Conservation (phyloP, 306 rosid genomes). For the Arachis stenosperma region DNA sequence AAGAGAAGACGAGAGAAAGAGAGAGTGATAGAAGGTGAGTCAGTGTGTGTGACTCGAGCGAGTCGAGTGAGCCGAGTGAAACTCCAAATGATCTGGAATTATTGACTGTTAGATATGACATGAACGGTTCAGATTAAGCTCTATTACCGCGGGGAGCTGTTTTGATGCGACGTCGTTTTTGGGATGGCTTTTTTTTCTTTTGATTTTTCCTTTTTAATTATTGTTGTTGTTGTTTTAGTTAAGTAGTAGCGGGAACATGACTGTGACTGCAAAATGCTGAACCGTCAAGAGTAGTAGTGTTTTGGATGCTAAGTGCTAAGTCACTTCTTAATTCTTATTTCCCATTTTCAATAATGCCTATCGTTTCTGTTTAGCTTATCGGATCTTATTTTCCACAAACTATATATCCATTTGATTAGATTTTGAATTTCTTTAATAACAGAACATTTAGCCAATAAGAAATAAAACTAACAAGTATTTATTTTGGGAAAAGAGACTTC, state of each 20-base stretch:
- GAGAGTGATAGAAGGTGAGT: conserved; percentile 50
- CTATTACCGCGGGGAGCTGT: not conserved
- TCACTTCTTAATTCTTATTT: not conserved
- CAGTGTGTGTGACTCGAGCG: conserved; percentile 30
- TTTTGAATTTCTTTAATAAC: no score
- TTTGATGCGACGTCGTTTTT: conserved; percentile 12
- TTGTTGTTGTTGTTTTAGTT: not conserved
- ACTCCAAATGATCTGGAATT: not conserved
- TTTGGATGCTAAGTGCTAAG: not conserved
- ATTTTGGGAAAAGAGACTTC: no score
- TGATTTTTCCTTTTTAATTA: not conserved
- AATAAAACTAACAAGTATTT: no score
- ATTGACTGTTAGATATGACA: conserved; percentile 31
- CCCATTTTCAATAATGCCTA: not conserved
- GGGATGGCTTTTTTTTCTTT: no score
- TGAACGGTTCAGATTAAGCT: conserved; percentile 30
- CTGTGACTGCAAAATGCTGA: conserved; percentile 18
- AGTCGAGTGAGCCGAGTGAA: conserved; percentile 15
- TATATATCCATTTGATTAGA: no score
- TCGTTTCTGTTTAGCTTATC: no score
- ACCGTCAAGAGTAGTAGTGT: conserved; percentile 2
- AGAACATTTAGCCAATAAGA: no score
- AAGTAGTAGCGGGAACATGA: conserved; percentile 3
- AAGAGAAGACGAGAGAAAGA: conserved; percentile 12
- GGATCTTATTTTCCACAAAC: no score